phyloP scores from a whole-genome alignment of 2,329 filamentous ascomycete genomes.

The Colletotrichum plurivorum region DNA sequence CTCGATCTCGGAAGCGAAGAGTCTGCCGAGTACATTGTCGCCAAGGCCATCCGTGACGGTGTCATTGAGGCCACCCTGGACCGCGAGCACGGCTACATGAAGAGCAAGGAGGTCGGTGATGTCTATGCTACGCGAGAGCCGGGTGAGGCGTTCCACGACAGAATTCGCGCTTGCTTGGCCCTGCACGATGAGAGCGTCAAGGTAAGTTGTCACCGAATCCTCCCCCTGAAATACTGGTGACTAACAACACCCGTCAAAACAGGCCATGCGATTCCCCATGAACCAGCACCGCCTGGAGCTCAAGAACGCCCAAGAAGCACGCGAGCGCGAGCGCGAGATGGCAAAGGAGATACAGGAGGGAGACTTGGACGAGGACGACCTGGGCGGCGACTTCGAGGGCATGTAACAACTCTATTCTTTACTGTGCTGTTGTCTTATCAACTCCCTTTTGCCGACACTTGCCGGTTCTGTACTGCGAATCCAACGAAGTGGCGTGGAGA shows the following conservation, averaged over 20 bases:
- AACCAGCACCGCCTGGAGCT: slow-evolving; percentile 97
- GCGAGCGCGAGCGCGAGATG: slow-evolving; percentile 95
- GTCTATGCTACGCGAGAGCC: slow-evolving; percentile 97
- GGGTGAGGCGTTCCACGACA: slow-evolving; percentile 96
- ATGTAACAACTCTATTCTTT: slow-evolving; percentile 71
- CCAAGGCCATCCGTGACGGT: slow-evolving; percentile 97
- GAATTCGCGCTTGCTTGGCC: slow-evolving; percentile 90
- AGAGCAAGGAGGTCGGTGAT: slow-evolving; percentile 96
- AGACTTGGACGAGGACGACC: slow-evolving; percentile 96
- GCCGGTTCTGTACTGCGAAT: slow-evolving; percentile 12
- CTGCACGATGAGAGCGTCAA: slow-evolving; percentile 99
- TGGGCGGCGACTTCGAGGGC: slow-evolving; percentile 95
- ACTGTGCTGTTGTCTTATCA: slow-evolving; percentile 33
- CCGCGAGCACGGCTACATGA: slow-evolving; percentile 96
- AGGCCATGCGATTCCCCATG: slow-evolving; percentile 99
- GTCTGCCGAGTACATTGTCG: slow-evolving; percentile 98
- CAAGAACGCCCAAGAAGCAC: slow-evolving; percentile 98
- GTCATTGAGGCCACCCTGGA: slow-evolving; percentile 97
- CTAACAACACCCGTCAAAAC: slow-evolving; percentile 45
- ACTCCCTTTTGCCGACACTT: slow-evolving; percentile 19
- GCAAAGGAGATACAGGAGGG: slow-evolving; percentile 99
- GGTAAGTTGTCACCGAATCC: slow-evolving; percentile 62
- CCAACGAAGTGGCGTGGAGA: slow-evolving; percentile 27
- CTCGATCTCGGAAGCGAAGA: slow-evolving; percentile 95
- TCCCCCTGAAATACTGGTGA: not conserved